A percentile compares a stretch with the other conserved stretches of the same genome.
These are phyloP conservation scores for Suhomyces kilbournensis DNA, from an alignment of 805 yeast species.

Conservation along the genomic window DNA sequence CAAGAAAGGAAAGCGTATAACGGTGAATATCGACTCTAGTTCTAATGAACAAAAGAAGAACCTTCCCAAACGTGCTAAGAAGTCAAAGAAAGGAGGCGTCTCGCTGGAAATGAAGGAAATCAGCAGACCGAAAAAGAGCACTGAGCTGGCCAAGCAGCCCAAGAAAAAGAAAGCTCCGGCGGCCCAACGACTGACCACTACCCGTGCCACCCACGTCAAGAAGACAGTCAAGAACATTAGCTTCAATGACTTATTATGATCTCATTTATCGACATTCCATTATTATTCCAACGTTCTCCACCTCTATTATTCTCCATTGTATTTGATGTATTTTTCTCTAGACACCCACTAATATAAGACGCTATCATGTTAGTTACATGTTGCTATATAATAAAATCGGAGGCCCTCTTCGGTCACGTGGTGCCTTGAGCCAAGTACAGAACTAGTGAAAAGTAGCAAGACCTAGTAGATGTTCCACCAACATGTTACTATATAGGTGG, in stretches of 20 bases:
- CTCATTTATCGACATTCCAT: background rate
- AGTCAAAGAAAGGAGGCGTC: background rate
- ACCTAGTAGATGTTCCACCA: background rate
- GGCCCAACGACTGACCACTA: background rate
- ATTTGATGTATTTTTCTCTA: background rate
- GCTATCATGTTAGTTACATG: background rate
- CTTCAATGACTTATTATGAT: constrained; percentile 16
- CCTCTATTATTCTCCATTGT: background rate
- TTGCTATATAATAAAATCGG: too few species aligned
- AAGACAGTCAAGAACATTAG: constrained; percentile 17
- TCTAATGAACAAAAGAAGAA: background rate
- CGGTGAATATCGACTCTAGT: background rate
- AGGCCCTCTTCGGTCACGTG: background rate
- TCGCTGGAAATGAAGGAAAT: background rate
- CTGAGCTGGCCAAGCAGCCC: constrained; percentile 1
- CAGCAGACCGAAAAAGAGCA: background rate
- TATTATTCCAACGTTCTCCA: background rate
- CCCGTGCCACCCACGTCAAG: constrained; percentile 3
- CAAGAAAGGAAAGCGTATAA: constrained; percentile 13
- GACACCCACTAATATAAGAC: background rate
- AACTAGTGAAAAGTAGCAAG: background rate
- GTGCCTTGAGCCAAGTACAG: background rate
- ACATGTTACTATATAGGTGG: background rate
- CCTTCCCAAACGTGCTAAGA: background rate
- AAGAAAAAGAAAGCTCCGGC: background rate